A percentile compares a stretch with the other conserved stretches of the same genome.
Evolutionary conservation across 768 basidiomycete species (phyloP).

Genomic region (Rhizopogon vinicolor): DNA sequence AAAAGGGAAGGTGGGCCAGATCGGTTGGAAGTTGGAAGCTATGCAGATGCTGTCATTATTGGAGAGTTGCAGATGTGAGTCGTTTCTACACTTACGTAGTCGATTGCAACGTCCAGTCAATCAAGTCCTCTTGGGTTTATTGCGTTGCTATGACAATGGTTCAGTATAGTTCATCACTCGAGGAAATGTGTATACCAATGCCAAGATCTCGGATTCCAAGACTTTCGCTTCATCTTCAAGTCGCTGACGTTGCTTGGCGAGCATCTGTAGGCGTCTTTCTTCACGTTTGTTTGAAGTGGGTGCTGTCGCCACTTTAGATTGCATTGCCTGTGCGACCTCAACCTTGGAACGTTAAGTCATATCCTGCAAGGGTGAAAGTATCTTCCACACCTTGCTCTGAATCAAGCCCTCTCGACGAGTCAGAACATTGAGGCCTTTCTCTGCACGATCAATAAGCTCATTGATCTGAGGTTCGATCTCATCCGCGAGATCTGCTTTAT

Average conservation of each 20-base stretch:
- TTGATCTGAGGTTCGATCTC: constrained; percentile 80
- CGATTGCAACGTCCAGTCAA: not conserved
- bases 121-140: not conserved
- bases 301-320: constrained; percentile 40
- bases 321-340: constrained; percentile 42
- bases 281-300: constrained; percentile 61
- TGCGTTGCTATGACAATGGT: not conserved
- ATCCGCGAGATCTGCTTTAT: constrained; percentile 71
- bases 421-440: constrained; percentile 59
- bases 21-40: constrained; percentile 48
- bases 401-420: constrained; percentile 58
- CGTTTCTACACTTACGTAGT: not conserved
- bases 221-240: constrained; percentile 58
- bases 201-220: constrained; percentile 59
- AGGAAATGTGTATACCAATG: constrained; percentile 36
- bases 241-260: constrained; percentile 61
- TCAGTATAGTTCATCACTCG: not conserved
- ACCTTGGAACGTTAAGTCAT: constrained; percentile 33
- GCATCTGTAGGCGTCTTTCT: constrained; percentile 56
- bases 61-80: constrained; percentile 50
- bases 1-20: constrained; percentile 27
- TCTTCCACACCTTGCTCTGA: constrained; percentile 52
- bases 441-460: constrained; percentile 67
- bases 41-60: constrained; percentile 58
- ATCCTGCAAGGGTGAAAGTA: not conserved